Percentiles rank a stretch among this genome's conserved stretches.
Conservation (phyloP, 2,329 filamentous ascomycete genomes). For the Amesomyces nigricolor region DNA sequence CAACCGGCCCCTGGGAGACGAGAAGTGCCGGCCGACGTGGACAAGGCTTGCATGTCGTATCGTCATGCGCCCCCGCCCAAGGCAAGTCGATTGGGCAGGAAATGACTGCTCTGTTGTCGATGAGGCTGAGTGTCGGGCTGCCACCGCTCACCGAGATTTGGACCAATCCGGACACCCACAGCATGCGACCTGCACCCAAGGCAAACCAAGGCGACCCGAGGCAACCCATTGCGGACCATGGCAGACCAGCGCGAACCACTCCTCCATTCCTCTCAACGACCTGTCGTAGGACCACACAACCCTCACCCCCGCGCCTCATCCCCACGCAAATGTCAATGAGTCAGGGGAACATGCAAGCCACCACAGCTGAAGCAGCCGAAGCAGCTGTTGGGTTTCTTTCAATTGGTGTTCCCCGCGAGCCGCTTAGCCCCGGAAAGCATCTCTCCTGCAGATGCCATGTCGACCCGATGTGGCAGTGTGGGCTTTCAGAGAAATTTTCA, state of each 20-base stretch:
- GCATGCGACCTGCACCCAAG: constrained; percentile 14
- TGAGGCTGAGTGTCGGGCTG: constrained; percentile 20
- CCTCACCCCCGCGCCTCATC: no score
- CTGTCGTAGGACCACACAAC: background rate
- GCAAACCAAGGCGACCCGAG: constrained; percentile 16
- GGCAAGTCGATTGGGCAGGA: constrained; percentile 14
- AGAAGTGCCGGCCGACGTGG: background rate
- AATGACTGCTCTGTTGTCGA: constrained; percentile 7
- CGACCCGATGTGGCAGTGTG: background rate
- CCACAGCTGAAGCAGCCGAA: no score
- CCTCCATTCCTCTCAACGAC: background rate
- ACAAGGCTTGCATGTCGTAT: constrained; percentile 7
- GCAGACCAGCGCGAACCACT: constrained; percentile 8
- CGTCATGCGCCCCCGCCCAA: constrained; percentile 21
- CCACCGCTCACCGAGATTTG: constrained; percentile 20
- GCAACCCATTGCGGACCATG: constrained; percentile 15
- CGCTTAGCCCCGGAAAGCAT: no score
- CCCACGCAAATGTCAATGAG: no score
- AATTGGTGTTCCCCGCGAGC: background rate
- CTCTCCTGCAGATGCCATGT: no score
- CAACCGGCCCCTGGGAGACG: constrained; percentile 2
- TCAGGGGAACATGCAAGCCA: background rate
- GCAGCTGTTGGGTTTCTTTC: background rate
- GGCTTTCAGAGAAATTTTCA: background rate
- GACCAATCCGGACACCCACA: constrained; percentile 12